These are phyloP conservation scores for Kondoa subrosea DNA, from an alignment of 768 basidiomycete genomes.

Conservation along the genomic window DNA sequence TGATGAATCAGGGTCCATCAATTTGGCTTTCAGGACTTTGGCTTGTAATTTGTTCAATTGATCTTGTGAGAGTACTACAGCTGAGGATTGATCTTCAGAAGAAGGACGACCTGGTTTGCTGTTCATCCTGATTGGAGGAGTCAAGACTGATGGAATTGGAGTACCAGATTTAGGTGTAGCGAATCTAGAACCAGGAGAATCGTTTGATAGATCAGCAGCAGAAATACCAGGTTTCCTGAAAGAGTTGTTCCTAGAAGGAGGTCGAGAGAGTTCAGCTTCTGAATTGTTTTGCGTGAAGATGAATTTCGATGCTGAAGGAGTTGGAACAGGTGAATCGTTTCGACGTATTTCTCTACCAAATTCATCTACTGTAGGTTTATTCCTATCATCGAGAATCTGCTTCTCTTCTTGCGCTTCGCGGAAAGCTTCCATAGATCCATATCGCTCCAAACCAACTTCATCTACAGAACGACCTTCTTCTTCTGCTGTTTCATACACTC, in stretches of 20 bases:
- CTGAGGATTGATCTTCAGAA: background rate
- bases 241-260: slow-evolving; percentile 45
- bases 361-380: slow-evolving; percentile 33
- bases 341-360: slow-evolving; percentile 12
- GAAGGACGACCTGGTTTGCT: slow-evolving; percentile 40
- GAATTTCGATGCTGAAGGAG: slow-evolving; percentile 24
- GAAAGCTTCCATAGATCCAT: slow-evolving; percentile 67
- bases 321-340: background rate
- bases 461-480: slow-evolving; percentile 56
- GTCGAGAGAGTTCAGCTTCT: slow-evolving; percentile 50
- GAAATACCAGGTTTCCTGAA: slow-evolving; percentile 63
- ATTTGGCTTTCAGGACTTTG: slow-evolving; percentile 72
- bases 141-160: slow-evolving; percentile 80
- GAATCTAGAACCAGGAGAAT: slow-evolving; percentile 7
- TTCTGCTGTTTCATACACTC: slow-evolving; percentile 74
- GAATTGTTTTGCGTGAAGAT: slow-evolving; percentile 32
- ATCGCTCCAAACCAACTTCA: slow-evolving; percentile 71
- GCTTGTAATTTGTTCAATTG: slow-evolving; percentile 86
- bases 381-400: slow-evolving; percentile 65
- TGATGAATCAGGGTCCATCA: slow-evolving; percentile 65
- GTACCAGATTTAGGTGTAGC: slow-evolving; percentile 37
- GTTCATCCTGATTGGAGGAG: slow-evolving; percentile 46
- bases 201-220: slow-evolving; percentile 1
- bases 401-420: slow-evolving; percentile 78
- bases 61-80: slow-evolving; percentile 27